Evolutionary conservation across 441 rosid genomes (phyloP), one percentile per base, ranked within the genome.

Genomic region (Mallotus japonicus): DNA sequence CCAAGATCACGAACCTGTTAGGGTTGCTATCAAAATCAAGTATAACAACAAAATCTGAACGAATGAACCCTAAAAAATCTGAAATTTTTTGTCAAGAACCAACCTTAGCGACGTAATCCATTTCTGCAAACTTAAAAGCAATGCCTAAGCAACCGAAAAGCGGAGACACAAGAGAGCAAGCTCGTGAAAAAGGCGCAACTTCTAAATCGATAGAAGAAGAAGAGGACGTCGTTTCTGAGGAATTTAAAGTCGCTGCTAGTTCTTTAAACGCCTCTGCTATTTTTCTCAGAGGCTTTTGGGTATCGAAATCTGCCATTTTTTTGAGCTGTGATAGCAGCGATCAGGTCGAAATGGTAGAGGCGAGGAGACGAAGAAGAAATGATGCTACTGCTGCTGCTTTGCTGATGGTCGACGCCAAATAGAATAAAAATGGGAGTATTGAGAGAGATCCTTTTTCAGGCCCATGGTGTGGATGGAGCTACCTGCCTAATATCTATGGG

Each of bases 101-200:
- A 5, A 93, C 97, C 95, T 95, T 91, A 73, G 97, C 91, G 17
- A 92, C 96, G 51, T 91, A 95, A 76, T 95, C 97, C 95, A 86
- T 85, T 79, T 95, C 97, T 0, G 96, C 99, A 71, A 95, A 95
- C 83, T 91, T 95, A 85, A 95, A 95, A 73, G 99, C 97, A 72
- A 95, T 86, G 49, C 99, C 97, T 37, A 95, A 80, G 79, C 97
- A 91, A 22, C 92, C 91, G 69, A 95, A 91, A 55, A 92, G 97
- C 72, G 97, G 97, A 17, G 97, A 92, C 17, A 95, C 97, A 17
- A 89, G 79, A 44, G 97, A 87, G 79, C 94, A 91, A 19, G 99
- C 97, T 73, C 62, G 90, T 37, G 99, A 92, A 81, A 92, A 89
- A 1, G 87, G 81, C 28, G 85, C 90, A 47, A 91, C 81, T 22